phyloP scores from a whole-genome alignment of 2,329 filamentous ascomycete species.

The Neurospora sp. region DNA sequence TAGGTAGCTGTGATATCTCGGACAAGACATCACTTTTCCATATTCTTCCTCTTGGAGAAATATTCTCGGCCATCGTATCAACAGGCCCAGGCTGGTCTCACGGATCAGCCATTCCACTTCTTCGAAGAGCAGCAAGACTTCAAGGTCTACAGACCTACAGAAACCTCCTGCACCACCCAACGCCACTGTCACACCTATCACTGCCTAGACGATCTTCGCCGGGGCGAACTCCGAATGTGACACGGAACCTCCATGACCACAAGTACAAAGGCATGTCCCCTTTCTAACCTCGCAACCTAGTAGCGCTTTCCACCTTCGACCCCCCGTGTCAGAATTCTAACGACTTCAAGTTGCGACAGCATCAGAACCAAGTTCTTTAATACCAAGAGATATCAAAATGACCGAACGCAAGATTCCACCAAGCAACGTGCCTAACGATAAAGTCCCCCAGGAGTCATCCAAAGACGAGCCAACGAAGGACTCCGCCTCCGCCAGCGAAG shows the following conservation, averaged over 20 bases:
- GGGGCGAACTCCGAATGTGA: conserved; percentile 11
- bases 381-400: background rate
- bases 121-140: background rate
- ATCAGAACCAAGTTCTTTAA: background rate
- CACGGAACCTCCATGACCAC: conserved; percentile 11
- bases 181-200: background rate
- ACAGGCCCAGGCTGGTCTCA: background rate
- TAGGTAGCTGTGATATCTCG: background rate
- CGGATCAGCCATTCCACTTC: background rate
- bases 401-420: background rate
- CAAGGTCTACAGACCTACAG: background rate
- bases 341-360: background rate
- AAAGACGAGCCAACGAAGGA: background rate
- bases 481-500: background rate
- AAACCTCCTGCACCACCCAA: background rate
- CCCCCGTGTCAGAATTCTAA: background rate
- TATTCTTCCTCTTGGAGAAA: background rate
- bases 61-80: background rate
- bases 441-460: background rate
- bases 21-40: background rate
- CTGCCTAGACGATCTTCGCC: background rate
- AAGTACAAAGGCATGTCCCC: conserved; percentile 1
- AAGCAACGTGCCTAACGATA: background rate
- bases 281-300: background rate
- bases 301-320: background rate